Base-by-base conservation (phyloP, 352 stramenopile genomes). In the Phytophthora fragariaefolia region DNA sequence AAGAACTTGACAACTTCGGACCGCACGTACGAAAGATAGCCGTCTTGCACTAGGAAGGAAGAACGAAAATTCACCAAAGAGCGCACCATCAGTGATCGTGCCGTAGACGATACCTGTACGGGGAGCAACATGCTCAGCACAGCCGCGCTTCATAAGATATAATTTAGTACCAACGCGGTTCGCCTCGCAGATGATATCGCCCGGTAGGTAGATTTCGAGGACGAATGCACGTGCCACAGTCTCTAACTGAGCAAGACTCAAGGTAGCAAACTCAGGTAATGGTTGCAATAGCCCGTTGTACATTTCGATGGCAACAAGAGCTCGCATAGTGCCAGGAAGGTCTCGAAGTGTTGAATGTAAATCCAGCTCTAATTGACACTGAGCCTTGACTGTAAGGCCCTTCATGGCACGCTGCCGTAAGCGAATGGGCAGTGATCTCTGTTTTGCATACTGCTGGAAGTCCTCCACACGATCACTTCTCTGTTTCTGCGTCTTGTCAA, bases 381-480 rank as follows among this genome's bases (percentile, higher is more conserved):
- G 60, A 4, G 79, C 82, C 55, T 90, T 90, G 63, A 83, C 80
- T 45, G 57, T 52, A 6, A 91, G 52, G 9, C 80, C 83, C 40
- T 89, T 77, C 52, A 79, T 71, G 0, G 80, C 82, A 0, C 81
- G 77, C 18, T 79, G 71, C 3, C 80, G 77, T 12, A 93, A 30
- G 2, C 30, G 26, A 4, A 66, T 40, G 4, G 84, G 82, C 4
- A 93, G 52, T 2, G 74, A 73, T 28, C 77, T 74, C 36, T 80
- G 77, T 53, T 84, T 88, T 6, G 84, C 80, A 55, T 90, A 93
- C 55, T 90, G 82, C 22, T 91, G 75, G 36, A 93, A 91, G 42
- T 87, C 77, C 40, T 89, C 80, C 15, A 87, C 43, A 0, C 77
- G 81, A 20, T 80, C 76, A 24, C 82, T 62, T 63, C 69, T 75